Percentiles rank a stretch among this genome's conserved stretches.
These are phyloP conservation scores for Opeltia flavorubescens DNA, from an alignment of 495 filamentous ascomycete genomes.

Conservation along the genomic window DNA sequence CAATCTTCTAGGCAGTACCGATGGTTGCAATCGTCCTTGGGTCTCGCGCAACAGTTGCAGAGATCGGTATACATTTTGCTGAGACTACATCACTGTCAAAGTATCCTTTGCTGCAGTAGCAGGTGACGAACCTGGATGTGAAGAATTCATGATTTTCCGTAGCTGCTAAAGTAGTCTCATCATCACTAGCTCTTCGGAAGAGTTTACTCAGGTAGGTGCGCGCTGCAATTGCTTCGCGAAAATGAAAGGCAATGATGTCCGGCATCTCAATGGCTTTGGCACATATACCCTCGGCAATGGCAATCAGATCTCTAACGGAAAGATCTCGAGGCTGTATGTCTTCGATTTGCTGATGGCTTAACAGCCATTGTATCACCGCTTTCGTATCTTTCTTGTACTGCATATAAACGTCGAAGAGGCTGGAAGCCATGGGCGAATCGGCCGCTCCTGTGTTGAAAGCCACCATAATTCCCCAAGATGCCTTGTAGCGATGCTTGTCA, in stretches of 20 bases:
- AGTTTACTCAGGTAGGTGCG: conserved; percentile 14
- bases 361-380: conserved; percentile 14
- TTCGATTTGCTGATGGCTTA: conserved; percentile 9
- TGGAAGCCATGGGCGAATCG: conserved; percentile 9
- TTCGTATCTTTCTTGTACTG: conserved; percentile 19
- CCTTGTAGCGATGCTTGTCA: too few species aligned
- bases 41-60: conserved; percentile 12
- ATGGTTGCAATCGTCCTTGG: conserved; percentile 6
- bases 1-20: neutral
- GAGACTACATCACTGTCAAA: conserved; percentile 7
- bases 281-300: conserved; percentile 6
- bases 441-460: too few species aligned
- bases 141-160: conserved; percentile 16
- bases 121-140: conserved; percentile 10
- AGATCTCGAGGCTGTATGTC: neutral
- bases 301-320: conserved; percentile 13
- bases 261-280: conserved; percentile 15
- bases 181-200: conserved; percentile 6
- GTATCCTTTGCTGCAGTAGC: neutral
- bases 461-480: too few species aligned
- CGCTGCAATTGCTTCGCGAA: conserved; percentile 14
- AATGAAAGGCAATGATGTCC: conserved; percentile 16
- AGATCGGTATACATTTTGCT: conserved; percentile 13
- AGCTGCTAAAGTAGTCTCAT: neutral
- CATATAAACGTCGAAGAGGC: conserved; percentile 10